Base-by-base conservation (phyloP, 208 protist species). In the Leptomonas pyrrhocoris region DNA sequence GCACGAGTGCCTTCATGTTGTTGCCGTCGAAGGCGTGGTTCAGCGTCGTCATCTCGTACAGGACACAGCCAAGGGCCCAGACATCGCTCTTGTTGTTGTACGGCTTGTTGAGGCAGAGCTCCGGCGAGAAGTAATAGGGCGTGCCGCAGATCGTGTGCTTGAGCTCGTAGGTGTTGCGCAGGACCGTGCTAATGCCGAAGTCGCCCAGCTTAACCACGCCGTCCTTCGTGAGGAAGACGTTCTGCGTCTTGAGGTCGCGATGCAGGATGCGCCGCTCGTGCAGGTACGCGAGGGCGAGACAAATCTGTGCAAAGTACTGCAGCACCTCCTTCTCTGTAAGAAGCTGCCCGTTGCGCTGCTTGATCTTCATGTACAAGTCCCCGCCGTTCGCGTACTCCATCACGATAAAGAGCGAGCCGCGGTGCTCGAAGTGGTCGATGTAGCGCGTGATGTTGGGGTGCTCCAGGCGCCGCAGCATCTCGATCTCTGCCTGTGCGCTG, bases 81-180 rank as follows among this genome's bases (percentile, higher is more conserved):
- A 97, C 84, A 79, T 98, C 95, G 67, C 88, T 93, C 82, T 97
- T 97, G 73, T 92, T 93, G 77, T 98, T 97, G 92, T 98, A 98
- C 28, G 94, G 94, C 59, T 94, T 85, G 78, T 95, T 97, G 21
- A 96, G 73, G 74, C 94, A 98, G 57, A 98, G 80, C 79, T 98
- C 95, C 9, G 96, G 97, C 2, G 89, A 96, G 77, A 98, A 95
- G 77, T 98, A 98, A 77, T 98, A 98, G 15, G 96, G 96, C 21
- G 96, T 98, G 15, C 97, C 97, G 73, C 97, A 96, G 27, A 98
- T 85, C 1, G 96, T 98, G 28, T 89, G 84, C 64, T 93, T 93
- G 48, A 98, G 63, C 58, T 92, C 87, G 68, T 89, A 94, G 8
- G 94, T 98, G 77, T 96, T 96, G 23, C 86, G 88, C 42, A 98